phyloP scores from a whole-genome alignment of 768 basidiomycete species.

The Macrolepiota fuliginosa region DNA sequence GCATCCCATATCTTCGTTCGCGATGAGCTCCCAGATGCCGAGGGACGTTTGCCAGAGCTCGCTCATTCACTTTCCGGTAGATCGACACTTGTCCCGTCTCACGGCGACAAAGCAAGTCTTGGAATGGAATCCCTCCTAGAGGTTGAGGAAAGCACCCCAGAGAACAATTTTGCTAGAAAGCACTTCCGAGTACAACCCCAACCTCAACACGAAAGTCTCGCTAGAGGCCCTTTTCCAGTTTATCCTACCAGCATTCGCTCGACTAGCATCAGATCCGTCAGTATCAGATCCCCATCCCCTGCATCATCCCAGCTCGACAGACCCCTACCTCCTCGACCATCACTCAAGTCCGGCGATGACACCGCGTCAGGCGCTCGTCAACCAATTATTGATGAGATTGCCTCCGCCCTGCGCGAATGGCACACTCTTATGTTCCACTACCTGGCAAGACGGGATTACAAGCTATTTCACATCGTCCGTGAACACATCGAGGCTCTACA shows the following conservation, averaged over 20 bases:
- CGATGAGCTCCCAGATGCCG: conserved; percentile 84
- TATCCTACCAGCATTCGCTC: conserved; percentile 78
- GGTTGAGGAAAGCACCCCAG: conserved; percentile 52
- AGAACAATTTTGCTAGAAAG: conserved; percentile 40
- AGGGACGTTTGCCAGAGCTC: conserved; percentile 78
- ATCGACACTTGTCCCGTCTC: conserved; percentile 28
- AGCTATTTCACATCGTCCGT: conserved; percentile 80
- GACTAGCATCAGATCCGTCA: conserved; percentile 62
- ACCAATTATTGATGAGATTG: conserved; percentile 96
- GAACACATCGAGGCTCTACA: conserved; percentile 91
- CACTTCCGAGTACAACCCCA: conserved; percentile 74
- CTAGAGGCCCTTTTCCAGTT: conserved; percentile 69
- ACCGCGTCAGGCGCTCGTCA: conserved; percentile 79
- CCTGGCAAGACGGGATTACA: conserved; percentile 85
- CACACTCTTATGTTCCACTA: conserved; percentile 89
- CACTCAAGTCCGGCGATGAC: conserved; percentile 93
- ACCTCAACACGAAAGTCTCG: conserved; percentile 71
- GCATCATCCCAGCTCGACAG: conserved; percentile 64
- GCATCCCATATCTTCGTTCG: conserved; percentile 85
- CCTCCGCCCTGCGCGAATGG: conserved; percentile 96
- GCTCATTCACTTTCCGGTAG: conserved; percentile 51
- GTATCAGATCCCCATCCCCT: conserved; percentile 71
- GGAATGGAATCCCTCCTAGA: conserved; percentile 61
- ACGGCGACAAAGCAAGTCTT: conserved; percentile 39
- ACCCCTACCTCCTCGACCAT: conserved; percentile 85